Evolutionary conservation across 2,329 filamentous ascomycete genomes (phyloP), one percentile per base, ranked within the genome.

Genomic region (Epichloe gansuensis): DNA sequence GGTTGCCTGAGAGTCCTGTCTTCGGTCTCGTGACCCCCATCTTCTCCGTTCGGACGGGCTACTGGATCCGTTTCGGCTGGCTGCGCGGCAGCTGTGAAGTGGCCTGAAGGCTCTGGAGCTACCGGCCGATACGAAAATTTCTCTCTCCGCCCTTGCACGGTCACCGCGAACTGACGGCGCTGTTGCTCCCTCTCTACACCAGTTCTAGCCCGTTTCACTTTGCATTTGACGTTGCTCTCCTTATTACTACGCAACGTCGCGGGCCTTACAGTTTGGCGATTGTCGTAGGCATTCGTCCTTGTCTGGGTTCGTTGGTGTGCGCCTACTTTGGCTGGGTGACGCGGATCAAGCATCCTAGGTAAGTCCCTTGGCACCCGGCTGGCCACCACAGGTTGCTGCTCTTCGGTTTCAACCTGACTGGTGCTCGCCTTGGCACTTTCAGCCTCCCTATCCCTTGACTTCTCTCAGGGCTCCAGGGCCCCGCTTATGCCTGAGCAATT

Each of bases 61-160:
- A 9, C 46, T 52, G 44, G 51, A 46, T 47, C 55, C 44, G 38
- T 51, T 28, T 50, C 44, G 50, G 51, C 51, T 28, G 31, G 28
- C 34, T 48, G 49, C 46, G 50, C 53, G 50, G 51, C 53, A 50
- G 51, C 49, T 49, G 53, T 42, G 55, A 54, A 48, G 54, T 54
- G 52, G 55, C 52, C 51, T 54, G 49, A 48, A 43, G 45, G 39
- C 51, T 50, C 38, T 48, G 45, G 50, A 41, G 53, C 49, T 55
- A 54, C 57, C 56, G 57, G 57, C 55, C 54, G 58, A 57, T 55
- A 61, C 61, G 62, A 67, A 67, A 67, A 63, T 63, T 65, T 67
- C 62, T 64, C 57, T 58, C 58, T 46, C 62, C 57, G 51, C 57
- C n/a, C 21, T 23, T 59, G 58, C 56, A 53, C 55, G 57, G 57